Conservation (phyloP, 805 yeast species). For the Dipodascus albidus region DNA sequence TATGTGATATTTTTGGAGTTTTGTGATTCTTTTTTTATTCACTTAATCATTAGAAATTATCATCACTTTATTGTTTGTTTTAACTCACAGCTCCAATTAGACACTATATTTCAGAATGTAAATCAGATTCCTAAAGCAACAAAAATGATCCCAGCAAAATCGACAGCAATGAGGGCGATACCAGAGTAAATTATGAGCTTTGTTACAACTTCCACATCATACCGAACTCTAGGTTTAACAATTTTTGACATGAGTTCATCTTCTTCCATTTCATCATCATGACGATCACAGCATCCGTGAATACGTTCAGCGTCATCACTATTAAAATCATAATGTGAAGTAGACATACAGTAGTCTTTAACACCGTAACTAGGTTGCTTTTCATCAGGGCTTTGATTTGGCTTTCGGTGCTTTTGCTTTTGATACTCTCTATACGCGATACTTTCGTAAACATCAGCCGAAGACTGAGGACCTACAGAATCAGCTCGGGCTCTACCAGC, state of each 20-base stretch:
- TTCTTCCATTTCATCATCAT: neutral
- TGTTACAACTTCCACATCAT: conserved; percentile 67
- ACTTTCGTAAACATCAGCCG: conserved; percentile 31
- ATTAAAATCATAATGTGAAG: neutral
- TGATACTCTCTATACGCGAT: conserved; percentile 23
- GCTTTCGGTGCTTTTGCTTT: conserved; percentile 14
- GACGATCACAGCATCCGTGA: neutral
- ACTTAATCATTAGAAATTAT: too few species aligned
- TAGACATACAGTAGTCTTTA: neutral
- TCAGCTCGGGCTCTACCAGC: conserved; percentile 23
- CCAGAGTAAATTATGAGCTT: conserved; percentile 77
- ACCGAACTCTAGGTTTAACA: conserved; percentile 32
- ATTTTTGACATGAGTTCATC: conserved; percentile 18
- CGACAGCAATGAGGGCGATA: conserved; percentile 44
- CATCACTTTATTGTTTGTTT: neutral
- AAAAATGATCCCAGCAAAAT: conserved; percentile 12
- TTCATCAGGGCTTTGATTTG: neutral
- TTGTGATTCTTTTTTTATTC: too few species aligned
- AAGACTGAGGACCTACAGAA: conserved; percentile 32
- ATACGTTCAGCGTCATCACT: neutral
- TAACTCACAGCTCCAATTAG: too few species aligned
- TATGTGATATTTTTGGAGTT: too few species aligned
- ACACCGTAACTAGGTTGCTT: neutral
- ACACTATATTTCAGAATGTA: too few species aligned
- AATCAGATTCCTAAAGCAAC: neutral